These are phyloP conservation scores for Brassica cretica DNA, from an alignment of 345 rosid genomes.

Conservation along the genomic window DNA sequence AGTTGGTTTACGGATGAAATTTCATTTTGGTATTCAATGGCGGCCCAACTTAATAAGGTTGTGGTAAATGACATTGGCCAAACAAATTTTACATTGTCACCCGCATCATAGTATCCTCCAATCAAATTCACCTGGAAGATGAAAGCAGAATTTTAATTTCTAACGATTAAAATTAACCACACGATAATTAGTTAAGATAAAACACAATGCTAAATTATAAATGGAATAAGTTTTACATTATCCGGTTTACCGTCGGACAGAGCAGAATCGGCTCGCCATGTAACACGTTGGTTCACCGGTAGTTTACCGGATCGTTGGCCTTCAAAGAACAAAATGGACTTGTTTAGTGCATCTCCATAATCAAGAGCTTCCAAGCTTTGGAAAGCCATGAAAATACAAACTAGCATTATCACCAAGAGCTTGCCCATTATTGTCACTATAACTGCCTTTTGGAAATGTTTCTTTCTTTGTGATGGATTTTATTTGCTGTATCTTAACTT, in stretches of 20 bases:
- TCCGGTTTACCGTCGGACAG: constrained; percentile 66
- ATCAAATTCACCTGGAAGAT: constrained; percentile 58
- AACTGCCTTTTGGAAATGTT: constrained; percentile 16
- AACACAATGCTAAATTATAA: not conserved
- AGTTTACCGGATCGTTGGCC: constrained; percentile 84
- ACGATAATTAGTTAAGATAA: not conserved
- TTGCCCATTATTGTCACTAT: constrained; percentile 31
- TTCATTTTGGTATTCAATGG: constrained; percentile 52
- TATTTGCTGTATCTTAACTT: not conserved
- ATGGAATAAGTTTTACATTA: constrained; percentile 43
- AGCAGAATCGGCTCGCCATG: constrained; percentile 74
- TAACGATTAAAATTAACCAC: not conserved
- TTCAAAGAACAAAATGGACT: constrained; percentile 71
- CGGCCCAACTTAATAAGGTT: constrained; percentile 79
- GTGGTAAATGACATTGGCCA: constrained; percentile 80
- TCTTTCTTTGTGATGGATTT: constrained; percentile 12
- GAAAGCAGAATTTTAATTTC: not conserved
- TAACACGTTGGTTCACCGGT: constrained; percentile 53
- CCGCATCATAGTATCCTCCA: constrained; percentile 93
- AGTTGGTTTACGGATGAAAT: constrained; percentile 58
- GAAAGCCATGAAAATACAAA: constrained; percentile 24
- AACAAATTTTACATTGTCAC: constrained; percentile 81
- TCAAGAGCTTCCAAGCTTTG: constrained; percentile 35
- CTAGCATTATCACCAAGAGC: constrained; percentile 29
- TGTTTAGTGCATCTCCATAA: constrained; percentile 60